Conservation (phyloP, 805 yeast genomes). For the Yamadazyma philogaea region DNA sequence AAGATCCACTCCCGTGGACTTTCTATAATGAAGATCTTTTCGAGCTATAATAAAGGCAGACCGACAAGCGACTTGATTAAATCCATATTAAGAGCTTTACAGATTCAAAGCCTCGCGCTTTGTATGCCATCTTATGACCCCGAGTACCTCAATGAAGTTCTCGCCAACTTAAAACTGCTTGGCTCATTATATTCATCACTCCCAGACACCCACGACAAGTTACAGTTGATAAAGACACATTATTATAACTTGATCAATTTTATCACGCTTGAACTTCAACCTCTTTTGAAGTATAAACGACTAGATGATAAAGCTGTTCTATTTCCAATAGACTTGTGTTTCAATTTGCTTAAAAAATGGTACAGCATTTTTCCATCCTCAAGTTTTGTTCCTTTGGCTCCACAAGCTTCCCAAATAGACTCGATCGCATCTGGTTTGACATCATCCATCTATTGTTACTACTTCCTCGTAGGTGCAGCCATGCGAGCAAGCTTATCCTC, state of each 20-base stretch:
- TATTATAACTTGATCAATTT: conserved; percentile 18
- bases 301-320: conserved; percentile 17
- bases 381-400: conserved; percentile 5
- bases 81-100: conserved; percentile 9
- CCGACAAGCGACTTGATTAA: conserved; percentile 6
- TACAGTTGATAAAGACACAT: conserved; percentile 5
- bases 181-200: conserved; percentile 1
- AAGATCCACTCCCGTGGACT: conserved; percentile 12
- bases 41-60: conserved; percentile 11
- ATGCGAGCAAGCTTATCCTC: conserved; percentile 24
- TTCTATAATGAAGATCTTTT: conserved; percentile 4
- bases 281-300: conserved; percentile 14
- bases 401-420: conserved; percentile 8
- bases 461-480: conserved; percentile 20
- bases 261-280: conserved; percentile 17
- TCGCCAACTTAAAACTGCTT: conserved; percentile 15
- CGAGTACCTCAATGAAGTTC: conserved; percentile 18
- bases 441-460: conserved; percentile 21
- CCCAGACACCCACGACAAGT: background rate
- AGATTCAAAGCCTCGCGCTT: conserved; percentile 17
- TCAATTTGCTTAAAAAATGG: conserved; percentile 21
- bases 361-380: conserved; percentile 19
- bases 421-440: conserved; percentile 16
- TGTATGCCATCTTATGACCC: conserved; percentile 26
- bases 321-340: conserved; percentile 19